Evolutionary conservation across 2,329 filamentous ascomycete genomes (phyloP).

Genomic region (Zasmidium angulare): DNA sequence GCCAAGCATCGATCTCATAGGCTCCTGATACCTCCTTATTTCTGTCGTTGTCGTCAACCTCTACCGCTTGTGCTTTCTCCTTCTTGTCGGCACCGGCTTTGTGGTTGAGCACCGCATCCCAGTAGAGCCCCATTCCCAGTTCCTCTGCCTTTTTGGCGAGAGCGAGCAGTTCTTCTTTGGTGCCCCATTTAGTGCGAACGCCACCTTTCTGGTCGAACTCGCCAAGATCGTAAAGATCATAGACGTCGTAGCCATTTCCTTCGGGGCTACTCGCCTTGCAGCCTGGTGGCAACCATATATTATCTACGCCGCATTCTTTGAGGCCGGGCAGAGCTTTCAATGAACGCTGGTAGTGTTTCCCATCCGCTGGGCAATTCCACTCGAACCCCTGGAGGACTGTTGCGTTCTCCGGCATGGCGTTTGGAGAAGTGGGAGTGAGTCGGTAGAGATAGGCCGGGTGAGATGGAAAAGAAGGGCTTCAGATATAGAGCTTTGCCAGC

Average conservation of each 20-base stretch:
- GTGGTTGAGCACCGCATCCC: slow-evolving; percentile 71
- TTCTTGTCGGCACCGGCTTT: slow-evolving; percentile 65
- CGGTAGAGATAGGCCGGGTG: too few relatives aligned
- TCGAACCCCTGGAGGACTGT: slow-evolving; percentile 69
- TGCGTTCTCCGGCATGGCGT: slow-evolving; percentile 28
- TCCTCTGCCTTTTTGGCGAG: slow-evolving; percentile 54
- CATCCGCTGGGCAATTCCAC: slow-evolving; percentile 66
- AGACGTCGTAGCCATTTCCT: slow-evolving; percentile 61
- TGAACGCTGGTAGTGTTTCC: slow-evolving; percentile 63
- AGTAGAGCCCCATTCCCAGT: slow-evolving; percentile 59
- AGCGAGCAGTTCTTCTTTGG: slow-evolving; percentile 58
- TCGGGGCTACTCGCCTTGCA: slow-evolving; percentile 61
- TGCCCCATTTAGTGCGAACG: slow-evolving; percentile 66
- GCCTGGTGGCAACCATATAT: slow-evolving; percentile 67
- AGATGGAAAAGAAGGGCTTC: too few relatives aligned
- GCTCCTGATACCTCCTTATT: slow-evolving; percentile 17
- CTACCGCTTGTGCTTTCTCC: slow-evolving; percentile 61
- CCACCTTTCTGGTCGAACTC: slow-evolving; percentile 70
- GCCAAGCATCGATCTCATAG: slow-evolving; percentile 63
- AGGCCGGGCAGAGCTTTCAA: slow-evolving; percentile 53
- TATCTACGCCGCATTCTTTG: slow-evolving; percentile 60
- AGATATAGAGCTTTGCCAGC: too few relatives aligned
- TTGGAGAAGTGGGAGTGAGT: too few relatives aligned
- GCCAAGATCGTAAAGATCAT: slow-evolving; percentile 58
- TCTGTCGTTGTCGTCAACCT: slow-evolving; percentile 52